These are phyloP conservation scores for Erodium texanum DNA, from an alignment of 441 rosid genomes.

Conservation along the genomic window DNA sequence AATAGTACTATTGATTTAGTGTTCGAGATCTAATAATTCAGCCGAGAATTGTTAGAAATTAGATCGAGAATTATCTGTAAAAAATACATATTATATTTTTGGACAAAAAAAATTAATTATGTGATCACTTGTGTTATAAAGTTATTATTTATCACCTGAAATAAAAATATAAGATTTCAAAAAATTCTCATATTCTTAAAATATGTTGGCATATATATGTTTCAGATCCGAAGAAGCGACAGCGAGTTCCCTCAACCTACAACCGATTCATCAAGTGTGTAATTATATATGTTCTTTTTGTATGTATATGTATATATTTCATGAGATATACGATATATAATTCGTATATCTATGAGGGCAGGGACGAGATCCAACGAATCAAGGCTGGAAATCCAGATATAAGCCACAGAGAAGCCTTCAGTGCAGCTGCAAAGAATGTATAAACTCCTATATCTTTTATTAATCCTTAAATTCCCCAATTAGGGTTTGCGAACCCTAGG, in stretches of 20 bases:
- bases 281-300: not conserved
- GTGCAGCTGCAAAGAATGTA: conserved; percentile 97
- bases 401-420: conserved; percentile 94
- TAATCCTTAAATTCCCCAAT: conserved; percentile 24
- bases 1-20: too few species aligned
- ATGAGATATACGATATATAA: too few species aligned
- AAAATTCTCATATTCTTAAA: conserved; percentile 24
- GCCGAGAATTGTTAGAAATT: too few species aligned
- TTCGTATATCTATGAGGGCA: too few species aligned
- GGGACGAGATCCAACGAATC: conserved; percentile 6
- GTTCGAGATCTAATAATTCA: too few species aligned
- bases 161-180: not conserved
- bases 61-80: too few species aligned
- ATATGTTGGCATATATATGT: conserved; percentile 31
- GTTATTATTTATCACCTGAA: too few species aligned
- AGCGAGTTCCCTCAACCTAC: conserved; percentile 72
- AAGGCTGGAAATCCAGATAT: conserved; percentile 93
- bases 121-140: too few species aligned
- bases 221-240: conserved; percentile 97
- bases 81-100: too few species aligned
- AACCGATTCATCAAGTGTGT: conserved; percentile 90
- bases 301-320: too few species aligned
- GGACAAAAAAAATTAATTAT: too few species aligned
- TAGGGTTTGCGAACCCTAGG: conserved; percentile 25
- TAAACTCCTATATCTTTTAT: too few species aligned